Evolutionary conservation across 768 basidiomycete species (phyloP).

Genomic region (Mycena capillaripes): DNA sequence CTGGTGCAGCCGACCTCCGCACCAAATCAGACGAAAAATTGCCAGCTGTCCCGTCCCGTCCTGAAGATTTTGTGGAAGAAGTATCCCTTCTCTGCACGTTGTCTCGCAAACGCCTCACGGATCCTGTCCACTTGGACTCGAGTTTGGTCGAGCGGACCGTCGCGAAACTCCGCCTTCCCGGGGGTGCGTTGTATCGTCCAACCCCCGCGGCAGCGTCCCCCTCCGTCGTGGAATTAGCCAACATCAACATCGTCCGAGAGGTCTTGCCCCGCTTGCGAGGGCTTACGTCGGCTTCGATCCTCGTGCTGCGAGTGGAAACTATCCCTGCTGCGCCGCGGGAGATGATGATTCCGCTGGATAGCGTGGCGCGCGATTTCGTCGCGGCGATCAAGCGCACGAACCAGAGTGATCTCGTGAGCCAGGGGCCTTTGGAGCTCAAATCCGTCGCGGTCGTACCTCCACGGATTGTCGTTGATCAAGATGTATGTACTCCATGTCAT

Average conservation of each 20-base stretch:
- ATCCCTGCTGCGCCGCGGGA: slow-evolving; percentile 26
- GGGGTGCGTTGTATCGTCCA: slow-evolving; percentile 39
- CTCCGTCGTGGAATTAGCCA: neutral
- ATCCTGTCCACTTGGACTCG: slow-evolving; percentile 39
- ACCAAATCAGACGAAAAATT: slow-evolving; percentile 1
- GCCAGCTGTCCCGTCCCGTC: neutral
- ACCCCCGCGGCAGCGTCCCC: neutral
- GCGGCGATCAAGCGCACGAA: slow-evolving; percentile 41
- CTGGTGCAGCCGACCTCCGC: too few relatives aligned
- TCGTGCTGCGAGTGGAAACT: slow-evolving; percentile 31
- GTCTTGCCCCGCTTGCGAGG: slow-evolving; percentile 9
- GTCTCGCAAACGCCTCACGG: slow-evolving; percentile 40
- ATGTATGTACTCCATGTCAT: slow-evolving; percentile 26
- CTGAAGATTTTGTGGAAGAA: slow-evolving; percentile 41
- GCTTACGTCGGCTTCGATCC: slow-evolving; percentile 14
- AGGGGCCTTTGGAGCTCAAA: slow-evolving; percentile 46
- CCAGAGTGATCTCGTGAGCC: slow-evolving; percentile 38
- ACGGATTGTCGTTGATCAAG: slow-evolving; percentile 44
- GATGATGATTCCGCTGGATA: slow-evolving; percentile 31
- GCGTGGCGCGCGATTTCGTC: slow-evolving; percentile 40
- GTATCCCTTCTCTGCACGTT: slow-evolving; percentile 39
- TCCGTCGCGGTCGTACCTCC: slow-evolving; percentile 42
- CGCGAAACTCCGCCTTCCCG: slow-evolving; percentile 34
- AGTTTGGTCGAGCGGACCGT: slow-evolving; percentile 38
- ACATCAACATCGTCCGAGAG: neutral